Base-by-base conservation (phyloP, 1,139 yeast species). In the Geotrichum bryndzae region DNA sequence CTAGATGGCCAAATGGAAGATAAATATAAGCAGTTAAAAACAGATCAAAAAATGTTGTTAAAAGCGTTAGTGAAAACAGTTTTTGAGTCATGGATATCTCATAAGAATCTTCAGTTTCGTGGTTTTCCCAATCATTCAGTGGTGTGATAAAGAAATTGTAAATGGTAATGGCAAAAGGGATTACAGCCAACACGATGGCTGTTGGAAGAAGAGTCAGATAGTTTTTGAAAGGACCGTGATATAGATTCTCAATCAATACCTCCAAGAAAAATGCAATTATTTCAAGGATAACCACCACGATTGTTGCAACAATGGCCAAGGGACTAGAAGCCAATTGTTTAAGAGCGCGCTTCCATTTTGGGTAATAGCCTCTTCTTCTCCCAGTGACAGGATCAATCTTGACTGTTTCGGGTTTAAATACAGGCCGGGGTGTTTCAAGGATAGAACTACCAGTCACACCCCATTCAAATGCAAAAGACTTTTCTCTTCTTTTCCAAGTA, bases 1-100 rank as follows among this genome's bases (percentile, higher is more conserved):
- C 73, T 66, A 80, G 75, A 72, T 88, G 87, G 25, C 90, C 91
- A 74, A 90, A 84, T 23, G 99, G 99, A 66, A 92, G 80, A 74
- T 95, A 95, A 59, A 94, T 78, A 73, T 89, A 94, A 2, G 96
- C 81, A 5, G 98, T 90, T 66, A 94, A 84, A 66, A 92, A 77
- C 70, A 95, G 79, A 13, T 96, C 96, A 72, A 86, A 83, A 74
- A 90, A 94, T 66, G 90, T 83, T 1, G 96, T 84, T 72, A 94
- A 80, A 70, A 92, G 90, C 66, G 85, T 84, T 71, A 90, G 82
- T 3, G 88, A 82, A 74, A 90, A 92, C 67, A 84, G 80, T 74
- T 94, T 94, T 70, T 87, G 84, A 57, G 86, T 77, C 62, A 79
- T 77, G 0, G 96, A 88, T 63, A 80, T 81, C 55, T 80, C 78